Conservation (phyloP, 768 basidiomycete species). For the Guyanaporus albipodus region DNA sequence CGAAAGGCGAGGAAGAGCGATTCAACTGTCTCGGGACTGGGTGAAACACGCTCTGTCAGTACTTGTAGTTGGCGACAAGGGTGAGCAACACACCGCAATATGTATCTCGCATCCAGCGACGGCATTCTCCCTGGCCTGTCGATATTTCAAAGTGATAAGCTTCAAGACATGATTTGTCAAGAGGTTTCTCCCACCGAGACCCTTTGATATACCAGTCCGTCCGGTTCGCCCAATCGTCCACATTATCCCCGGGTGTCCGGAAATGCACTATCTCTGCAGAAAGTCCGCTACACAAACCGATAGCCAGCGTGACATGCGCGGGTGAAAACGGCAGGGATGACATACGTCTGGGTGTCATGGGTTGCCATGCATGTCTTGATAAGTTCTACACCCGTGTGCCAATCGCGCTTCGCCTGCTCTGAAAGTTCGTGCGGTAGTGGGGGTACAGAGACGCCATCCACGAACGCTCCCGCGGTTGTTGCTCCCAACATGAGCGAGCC, state of each 20-base stretch:
- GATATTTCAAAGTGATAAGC: conserved; percentile 3
- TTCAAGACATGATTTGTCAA: background rate
- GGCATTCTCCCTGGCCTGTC: conserved; percentile 24
- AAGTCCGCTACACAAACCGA: conserved; percentile 53
- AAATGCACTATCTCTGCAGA: conserved; percentile 91
- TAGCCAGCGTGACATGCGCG: background rate
- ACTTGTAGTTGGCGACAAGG: background rate
- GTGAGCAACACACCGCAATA: conserved; percentile 60
- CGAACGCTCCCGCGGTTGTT: conserved; percentile 56
- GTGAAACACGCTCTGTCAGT: background rate
- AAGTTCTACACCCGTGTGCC: conserved; percentile 75
- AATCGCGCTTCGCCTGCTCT: conserved; percentile 64
- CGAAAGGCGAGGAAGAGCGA: conserved; percentile 89
- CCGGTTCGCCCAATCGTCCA: conserved; percentile 38
- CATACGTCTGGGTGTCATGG: conserved; percentile 79
- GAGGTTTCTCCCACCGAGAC: conserved; percentile 42
- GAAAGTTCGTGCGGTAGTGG: conserved; percentile 63
- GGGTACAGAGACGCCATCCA: conserved; percentile 58
- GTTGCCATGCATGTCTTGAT: conserved; percentile 86
- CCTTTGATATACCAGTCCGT: conserved; percentile 94
- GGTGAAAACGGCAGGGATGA: conserved; percentile 5
- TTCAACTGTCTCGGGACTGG: conserved; percentile 89
- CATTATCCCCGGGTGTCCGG: conserved; percentile 54
- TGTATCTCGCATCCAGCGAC: conserved; percentile 86
- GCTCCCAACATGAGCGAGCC: conserved; percentile 91